Percentiles rank a stretch among this genome's conserved stretches.
These are phyloP conservation scores for Guyanaporus albipodus DNA, from an alignment of 768 basidiomycete species.

Conservation along the genomic window DNA sequence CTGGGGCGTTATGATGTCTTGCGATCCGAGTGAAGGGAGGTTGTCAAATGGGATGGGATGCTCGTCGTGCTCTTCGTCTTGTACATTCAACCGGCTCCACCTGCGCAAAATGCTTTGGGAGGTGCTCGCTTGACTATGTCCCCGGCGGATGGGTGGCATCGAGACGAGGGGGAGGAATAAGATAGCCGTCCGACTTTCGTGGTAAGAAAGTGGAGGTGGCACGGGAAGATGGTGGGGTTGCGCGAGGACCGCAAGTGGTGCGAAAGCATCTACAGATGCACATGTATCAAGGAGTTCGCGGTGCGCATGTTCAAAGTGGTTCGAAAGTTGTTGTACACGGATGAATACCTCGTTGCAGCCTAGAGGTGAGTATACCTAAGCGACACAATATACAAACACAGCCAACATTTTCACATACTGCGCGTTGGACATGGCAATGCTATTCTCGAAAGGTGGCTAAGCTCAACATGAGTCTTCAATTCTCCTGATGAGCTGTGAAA, in stretches of 20 bases:
- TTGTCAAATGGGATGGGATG: slow-evolving; percentile 21
- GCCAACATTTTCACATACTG: slow-evolving; percentile 16
- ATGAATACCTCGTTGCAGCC: slow-evolving; percentile 24
- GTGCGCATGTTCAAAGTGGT: slow-evolving; percentile 24
- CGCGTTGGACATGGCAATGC: slow-evolving; percentile 23
- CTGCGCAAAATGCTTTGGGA: slow-evolving; percentile 24
- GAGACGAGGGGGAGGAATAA: slow-evolving; percentile 10
- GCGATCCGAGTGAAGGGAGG: slow-evolving; percentile 5
- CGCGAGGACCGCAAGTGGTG: slow-evolving; percentile 16
- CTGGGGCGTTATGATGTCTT: background rate
- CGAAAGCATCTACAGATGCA: slow-evolving; percentile 14
- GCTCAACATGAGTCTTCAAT: slow-evolving; percentile 27
- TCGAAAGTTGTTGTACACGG: slow-evolving; percentile 23
- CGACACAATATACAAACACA: background rate
- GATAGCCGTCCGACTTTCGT: background rate
- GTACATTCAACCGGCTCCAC: slow-evolving; percentile 30
- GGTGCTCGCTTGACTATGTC: slow-evolving; percentile 10
- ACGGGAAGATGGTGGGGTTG: slow-evolving; percentile 16
- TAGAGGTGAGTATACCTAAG: slow-evolving; percentile 15
- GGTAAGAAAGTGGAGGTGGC: slow-evolving; percentile 15
- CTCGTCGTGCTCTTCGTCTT: slow-evolving; percentile 16
- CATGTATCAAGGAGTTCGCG: slow-evolving; percentile 13
- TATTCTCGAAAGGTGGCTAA: slow-evolving; percentile 30
- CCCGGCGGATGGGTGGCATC: slow-evolving; percentile 5
- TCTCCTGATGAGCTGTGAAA: slow-evolving; percentile 15